Conservation (phyloP, 2,329 filamentous ascomycete genomes). For the Claviceps spartinae region DNA sequence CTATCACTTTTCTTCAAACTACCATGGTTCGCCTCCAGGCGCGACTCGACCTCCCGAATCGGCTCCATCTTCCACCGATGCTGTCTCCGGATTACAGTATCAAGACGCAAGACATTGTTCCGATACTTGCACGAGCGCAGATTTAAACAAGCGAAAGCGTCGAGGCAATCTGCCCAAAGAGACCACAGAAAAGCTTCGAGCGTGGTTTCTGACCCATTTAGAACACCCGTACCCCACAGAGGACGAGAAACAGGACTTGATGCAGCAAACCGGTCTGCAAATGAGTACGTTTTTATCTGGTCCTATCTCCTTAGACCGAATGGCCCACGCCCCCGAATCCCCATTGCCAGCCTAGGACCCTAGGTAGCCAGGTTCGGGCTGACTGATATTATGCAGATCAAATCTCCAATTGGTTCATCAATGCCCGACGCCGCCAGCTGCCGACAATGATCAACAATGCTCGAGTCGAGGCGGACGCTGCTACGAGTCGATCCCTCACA, state of each 20-base stretch:
- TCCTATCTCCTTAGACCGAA: neutral
- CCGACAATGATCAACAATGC: conserved; percentile 46
- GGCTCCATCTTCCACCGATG: conserved; percentile 27
- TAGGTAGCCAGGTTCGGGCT: neutral
- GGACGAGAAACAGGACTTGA: conserved; percentile 74
- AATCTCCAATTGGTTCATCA: conserved; percentile 75
- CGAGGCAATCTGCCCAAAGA: conserved; percentile 85
- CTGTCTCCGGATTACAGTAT: conserved; percentile 25
- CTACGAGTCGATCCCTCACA: conserved; percentile 18
- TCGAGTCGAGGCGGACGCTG: conserved; percentile 36
- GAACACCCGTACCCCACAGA: conserved; percentile 77
- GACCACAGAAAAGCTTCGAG: conserved; percentile 65
- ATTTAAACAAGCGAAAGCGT: conserved; percentile 45
- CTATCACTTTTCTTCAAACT: conserved; percentile 30
- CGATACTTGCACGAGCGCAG: conserved; percentile 24
- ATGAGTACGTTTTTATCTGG: conserved; percentile 47
- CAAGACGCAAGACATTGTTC: conserved; percentile 29
- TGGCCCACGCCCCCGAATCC: too few relatives aligned
- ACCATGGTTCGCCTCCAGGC: conserved; percentile 33
- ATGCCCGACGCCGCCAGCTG: conserved; percentile 54
- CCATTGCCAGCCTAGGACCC: too few relatives aligned
- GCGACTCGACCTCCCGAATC: conserved; percentile 29
- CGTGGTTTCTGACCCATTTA: conserved; percentile 68
- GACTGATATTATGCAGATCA: conserved; percentile 33
- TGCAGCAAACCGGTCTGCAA: conserved; percentile 60